Conservation (phyloP, 2,329 filamentous ascomycete genomes). For the Drechslera avenae region DNA sequence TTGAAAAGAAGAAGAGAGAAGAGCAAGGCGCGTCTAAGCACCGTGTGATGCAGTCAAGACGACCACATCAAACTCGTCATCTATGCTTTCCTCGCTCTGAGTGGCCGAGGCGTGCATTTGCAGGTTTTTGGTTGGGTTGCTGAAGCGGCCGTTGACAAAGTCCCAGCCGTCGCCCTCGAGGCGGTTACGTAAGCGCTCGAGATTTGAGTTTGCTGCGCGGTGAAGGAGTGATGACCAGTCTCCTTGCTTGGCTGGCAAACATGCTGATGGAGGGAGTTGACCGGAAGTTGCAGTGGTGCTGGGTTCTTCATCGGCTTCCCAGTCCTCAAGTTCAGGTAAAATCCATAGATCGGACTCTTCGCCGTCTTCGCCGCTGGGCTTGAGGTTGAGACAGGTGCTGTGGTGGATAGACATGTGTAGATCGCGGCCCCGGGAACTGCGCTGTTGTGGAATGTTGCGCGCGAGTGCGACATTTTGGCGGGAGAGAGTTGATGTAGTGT, state of each 20-base stretch:
- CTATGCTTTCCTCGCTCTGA: conserved; percentile 35
- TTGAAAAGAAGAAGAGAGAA: background rate
- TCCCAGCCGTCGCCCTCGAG: conserved; percentile 45
- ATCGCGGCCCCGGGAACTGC: too few species aligned
- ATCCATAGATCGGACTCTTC: conserved; percentile 40
- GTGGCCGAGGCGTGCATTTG: conserved; percentile 11
- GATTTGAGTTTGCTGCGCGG: conserved; percentile 37
- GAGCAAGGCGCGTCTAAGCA: too few species aligned
- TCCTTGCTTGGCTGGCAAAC: conserved; percentile 2
- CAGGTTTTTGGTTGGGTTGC: conserved; percentile 24
- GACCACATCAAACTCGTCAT: conserved; percentile 45
- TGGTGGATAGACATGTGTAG: conserved; percentile 24
- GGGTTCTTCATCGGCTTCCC: conserved; percentile 24
- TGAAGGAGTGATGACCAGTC: conserved; percentile 28
- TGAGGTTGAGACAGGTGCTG: conserved; percentile 34
- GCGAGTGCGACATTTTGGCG: conserved; percentile 11
- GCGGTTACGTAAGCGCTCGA: conserved; percentile 33
- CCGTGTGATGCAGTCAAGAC: conserved; percentile 23
- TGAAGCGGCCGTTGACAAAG: conserved; percentile 38
- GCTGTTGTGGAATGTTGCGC: background rate
- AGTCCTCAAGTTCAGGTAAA: conserved; percentile 40
- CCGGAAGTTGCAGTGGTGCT: background rate
- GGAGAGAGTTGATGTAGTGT: background rate
- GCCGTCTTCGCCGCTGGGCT: conserved; percentile 5
- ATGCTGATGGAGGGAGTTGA: background rate